Evolutionary conservation across 208 protist genomes (phyloP).

Genomic region (Leishmania turanica): DNA sequence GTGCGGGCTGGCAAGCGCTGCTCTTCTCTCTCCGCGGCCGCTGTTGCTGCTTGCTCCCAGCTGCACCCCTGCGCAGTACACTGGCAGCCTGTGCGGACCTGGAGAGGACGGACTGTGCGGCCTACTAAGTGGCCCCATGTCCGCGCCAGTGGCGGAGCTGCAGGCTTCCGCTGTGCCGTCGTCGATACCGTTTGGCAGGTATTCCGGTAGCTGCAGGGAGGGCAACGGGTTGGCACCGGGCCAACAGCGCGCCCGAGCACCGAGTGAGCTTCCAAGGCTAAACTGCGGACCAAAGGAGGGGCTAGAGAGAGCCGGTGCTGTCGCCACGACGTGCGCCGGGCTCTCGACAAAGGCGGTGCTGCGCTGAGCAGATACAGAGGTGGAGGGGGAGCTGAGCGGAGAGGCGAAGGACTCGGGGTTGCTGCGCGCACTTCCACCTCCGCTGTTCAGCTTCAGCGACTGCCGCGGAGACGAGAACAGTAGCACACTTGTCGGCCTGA

Average conservation of each 20-base stretch:
- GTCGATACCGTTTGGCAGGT: neutral
- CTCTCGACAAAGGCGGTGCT: neutral
- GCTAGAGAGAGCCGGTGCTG: conserved; percentile 12
- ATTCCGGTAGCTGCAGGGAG: conserved; percentile 15
- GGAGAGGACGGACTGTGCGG: conserved; percentile 17
- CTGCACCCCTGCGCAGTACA: conserved; percentile 13
- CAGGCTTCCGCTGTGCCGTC: conserved; percentile 2
- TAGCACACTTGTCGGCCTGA: neutral
- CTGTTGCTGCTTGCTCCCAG: conserved; percentile 10
- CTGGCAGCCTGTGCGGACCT: conserved; percentile 6
- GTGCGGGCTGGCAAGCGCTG: neutral
- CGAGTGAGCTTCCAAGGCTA: neutral
- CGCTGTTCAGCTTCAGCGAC: neutral
- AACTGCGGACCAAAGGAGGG: conserved; percentile 9
- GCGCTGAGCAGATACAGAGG: conserved; percentile 3
- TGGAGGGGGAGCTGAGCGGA: conserved; percentile 12
- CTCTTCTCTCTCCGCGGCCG: conserved; percentile 1
- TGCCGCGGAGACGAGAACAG: neutral
- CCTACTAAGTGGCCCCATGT: conserved; percentile 3
- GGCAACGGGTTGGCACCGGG: neutral
- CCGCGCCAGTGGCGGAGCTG: neutral
- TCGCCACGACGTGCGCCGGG: neutral
- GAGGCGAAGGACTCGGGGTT: conserved; percentile 17
- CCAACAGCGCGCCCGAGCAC: neutral
- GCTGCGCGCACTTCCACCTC: conserved; percentile 3